Conservation (phyloP, 2,329 filamentous ascomycete species). For the Penicillium sp. region DNA sequence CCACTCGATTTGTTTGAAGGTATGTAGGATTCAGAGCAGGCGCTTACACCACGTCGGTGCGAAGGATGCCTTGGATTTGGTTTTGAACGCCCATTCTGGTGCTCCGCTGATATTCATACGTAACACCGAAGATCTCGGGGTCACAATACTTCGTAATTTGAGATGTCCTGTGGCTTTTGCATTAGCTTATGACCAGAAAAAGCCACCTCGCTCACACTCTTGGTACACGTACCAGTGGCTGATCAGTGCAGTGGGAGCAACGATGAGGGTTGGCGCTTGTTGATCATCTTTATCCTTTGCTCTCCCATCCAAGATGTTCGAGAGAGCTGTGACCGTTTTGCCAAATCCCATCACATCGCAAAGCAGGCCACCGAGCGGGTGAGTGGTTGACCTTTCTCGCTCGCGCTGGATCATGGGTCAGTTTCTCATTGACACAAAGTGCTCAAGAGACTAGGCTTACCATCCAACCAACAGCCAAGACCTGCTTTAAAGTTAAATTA, state of each 20-base stretch:
- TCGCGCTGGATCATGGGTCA: conserved; percentile 28
- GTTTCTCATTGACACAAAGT: not conserved
- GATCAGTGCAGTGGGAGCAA: conserved; percentile 38
- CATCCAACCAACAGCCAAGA: conserved; percentile 38
- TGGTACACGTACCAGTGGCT: conserved; percentile 36
- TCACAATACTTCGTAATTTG: conserved; percentile 40
- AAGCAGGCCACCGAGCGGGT: conserved; percentile 41
- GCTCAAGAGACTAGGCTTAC: conserved; percentile 19
- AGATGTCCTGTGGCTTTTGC: not conserved
- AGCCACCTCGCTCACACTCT: not conserved
- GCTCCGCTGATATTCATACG: conserved; percentile 30
- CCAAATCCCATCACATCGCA: conserved; percentile 48
- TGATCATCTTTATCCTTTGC: conserved; percentile 16
- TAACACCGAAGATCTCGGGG: conserved; percentile 15
- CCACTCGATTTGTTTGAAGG: not conserved
- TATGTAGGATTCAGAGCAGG: not conserved
- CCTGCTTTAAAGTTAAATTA: conserved; percentile 19
- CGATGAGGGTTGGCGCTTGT: conserved; percentile 39
- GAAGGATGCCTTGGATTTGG: conserved; percentile 18
- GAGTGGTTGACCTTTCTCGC: conserved; percentile 26
- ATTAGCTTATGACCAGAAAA: not conserved
- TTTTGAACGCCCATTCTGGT: conserved; percentile 23
- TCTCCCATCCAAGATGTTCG: conserved; percentile 42
- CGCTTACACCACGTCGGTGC: conserved; percentile 30
- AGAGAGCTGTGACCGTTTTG: conserved; percentile 43